Evolutionary conservation across 352 stramenopile species (phyloP), one percentile per base, ranked within the genome.

Genomic region (Thalassiosira hispida): DNA sequence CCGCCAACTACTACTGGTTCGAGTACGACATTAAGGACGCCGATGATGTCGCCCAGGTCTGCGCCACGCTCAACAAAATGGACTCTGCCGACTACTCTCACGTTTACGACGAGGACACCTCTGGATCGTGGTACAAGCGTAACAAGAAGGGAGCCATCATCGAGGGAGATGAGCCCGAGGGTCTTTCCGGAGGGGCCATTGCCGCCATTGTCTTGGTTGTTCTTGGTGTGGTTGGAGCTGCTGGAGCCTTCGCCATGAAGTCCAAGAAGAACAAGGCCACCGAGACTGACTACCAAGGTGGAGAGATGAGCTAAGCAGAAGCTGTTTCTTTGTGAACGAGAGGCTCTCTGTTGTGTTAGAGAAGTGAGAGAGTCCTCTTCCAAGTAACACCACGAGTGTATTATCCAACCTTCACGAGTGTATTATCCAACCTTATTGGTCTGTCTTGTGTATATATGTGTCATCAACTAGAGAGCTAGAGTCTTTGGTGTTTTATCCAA

Each of bases 41-140:
- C 31, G 68, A 83, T 18, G 51, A 83, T 42, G 65, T 73, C 55
- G 25, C 65, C 23, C 35, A 79, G 20, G 75, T 78, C 16, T 78
- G 72, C 44, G 42, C 16, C 14, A 23, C 55, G 18, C 16, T 75
- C 12, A 78, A 73, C 20, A 25, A 59, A 2, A 66, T 66, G 70
- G 47, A 72, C 22, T 35, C 35, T 40, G 69, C 22, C 2, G 23
- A 72, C 16, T 79, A 79, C 38, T 64, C 16, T 38, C 35, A 79
- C 35, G 55, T 33, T 8, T 79, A 73, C 14, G 47, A 79, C 27
- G 16, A 38, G 12, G 59, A 31, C 1, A 5, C 22, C 0, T 73
- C 71, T 38, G 71, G 71, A 23, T 51, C 51, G 16, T 79, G 61
- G 62, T 70, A 79, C 55, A 51, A 27, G n/a, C 46, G 73, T 35